Conservation (phyloP, 2,329 filamentous ascomycete species). For the Pyrenochaeta sp. region DNA sequence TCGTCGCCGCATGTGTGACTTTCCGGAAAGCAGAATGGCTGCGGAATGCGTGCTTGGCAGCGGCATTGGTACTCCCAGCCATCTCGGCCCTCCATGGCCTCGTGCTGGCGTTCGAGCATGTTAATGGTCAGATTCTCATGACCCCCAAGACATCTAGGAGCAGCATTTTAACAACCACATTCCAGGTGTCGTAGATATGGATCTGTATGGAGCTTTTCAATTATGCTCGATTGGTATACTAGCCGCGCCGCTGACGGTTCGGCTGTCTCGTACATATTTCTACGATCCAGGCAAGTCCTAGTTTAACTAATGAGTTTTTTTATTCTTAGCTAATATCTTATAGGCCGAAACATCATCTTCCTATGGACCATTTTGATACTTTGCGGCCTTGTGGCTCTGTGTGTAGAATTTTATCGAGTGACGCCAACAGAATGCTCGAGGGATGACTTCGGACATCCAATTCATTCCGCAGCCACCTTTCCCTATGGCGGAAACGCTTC, state of each 20-base stretch:
- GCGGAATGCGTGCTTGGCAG: constrained; percentile 69
- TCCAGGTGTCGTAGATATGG: constrained; percentile 71
- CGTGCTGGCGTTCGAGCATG: constrained; percentile 66
- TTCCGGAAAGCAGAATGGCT: constrained; percentile 70
- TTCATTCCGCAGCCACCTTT: constrained; percentile 53
- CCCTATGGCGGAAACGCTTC: constrained; percentile 49
- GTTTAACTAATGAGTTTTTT: too few species aligned
- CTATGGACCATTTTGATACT: constrained; percentile 70
- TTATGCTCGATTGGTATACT: constrained; percentile 72
- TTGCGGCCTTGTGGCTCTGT: constrained; percentile 67
- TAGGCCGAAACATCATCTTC: constrained; percentile 69
- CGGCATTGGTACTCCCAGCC: constrained; percentile 66
- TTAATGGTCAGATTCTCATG: constrained; percentile 59
- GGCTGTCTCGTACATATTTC: constrained; percentile 70
- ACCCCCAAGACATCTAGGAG: constrained; percentile 11
- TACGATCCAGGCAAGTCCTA: constrained; percentile 57
- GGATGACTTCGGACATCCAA: constrained; percentile 50
- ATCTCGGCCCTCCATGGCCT: constrained; percentile 71
- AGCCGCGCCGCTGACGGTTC: constrained; percentile 69
- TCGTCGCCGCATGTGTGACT: constrained; percentile 68
- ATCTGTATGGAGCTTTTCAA: constrained; percentile 73
- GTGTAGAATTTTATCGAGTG: constrained; percentile 70
- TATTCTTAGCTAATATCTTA: too few species aligned
- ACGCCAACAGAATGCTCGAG: constrained; percentile 55
- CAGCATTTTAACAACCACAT: constrained; percentile 14